Evolutionary conservation across 352 stramenopile species (phyloP).

Genomic region (Phytophthora sansomeana): DNA sequence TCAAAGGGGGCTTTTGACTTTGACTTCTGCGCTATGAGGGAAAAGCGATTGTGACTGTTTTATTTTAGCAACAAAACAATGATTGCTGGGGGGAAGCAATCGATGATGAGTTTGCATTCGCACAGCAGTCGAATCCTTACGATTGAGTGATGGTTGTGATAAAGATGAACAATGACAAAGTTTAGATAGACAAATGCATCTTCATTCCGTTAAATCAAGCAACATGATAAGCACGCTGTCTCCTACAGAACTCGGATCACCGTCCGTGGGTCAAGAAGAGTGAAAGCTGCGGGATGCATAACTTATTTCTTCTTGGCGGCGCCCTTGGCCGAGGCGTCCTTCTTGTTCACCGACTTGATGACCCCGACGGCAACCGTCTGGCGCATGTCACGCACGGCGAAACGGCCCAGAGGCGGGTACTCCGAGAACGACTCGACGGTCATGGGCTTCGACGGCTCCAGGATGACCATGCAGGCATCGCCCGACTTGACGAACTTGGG

Average conservation of each 20-base stretch:
- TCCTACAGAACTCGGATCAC: constrained; percentile 24
- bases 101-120: neutral
- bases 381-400: constrained; percentile 97
- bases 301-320: constrained; percentile 29
- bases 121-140: too few relatives aligned
- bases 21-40: constrained; percentile 4
- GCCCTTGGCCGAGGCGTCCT: constrained; percentile 9
- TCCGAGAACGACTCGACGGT: constrained; percentile 97
- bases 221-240: neutral
- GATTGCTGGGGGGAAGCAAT: constrained; percentile 11
- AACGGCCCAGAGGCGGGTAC: constrained; percentile 96
- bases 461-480: constrained; percentile 96
- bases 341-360: constrained; percentile 26
- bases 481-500: constrained; percentile 96
- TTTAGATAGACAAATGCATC: constrained; percentile 17
- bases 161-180: neutral
- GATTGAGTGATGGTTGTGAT: too few relatives aligned
- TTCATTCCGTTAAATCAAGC: constrained; percentile 28
- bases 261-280: constrained; percentile 26
- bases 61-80: constrained; percentile 3
- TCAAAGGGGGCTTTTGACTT: too few relatives aligned
- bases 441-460: constrained; percentile 94
- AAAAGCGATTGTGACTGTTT: constrained; percentile 25
- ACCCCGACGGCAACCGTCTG: constrained; percentile 96
- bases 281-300: constrained; percentile 26